Percentiles rank a stretch among this genome's conserved stretches.
These are phyloP conservation scores for Penicillium cinerascens DNA, from an alignment of 495 filamentous ascomycete genomes.

Conservation along the genomic window DNA sequence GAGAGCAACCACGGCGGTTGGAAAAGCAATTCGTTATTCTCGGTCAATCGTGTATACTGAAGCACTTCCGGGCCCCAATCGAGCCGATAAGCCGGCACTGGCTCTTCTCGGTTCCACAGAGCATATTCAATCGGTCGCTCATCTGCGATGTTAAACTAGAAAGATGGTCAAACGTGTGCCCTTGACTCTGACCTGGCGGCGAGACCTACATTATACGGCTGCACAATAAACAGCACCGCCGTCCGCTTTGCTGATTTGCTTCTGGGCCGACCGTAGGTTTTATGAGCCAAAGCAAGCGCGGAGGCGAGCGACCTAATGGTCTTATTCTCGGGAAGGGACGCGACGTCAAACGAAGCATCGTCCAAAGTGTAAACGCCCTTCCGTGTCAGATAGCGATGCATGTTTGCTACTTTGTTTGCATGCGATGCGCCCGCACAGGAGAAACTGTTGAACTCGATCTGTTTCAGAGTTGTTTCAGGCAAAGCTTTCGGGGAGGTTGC, in stretches of 20 bases:
- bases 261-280: constrained; percentile 54
- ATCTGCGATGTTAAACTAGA: constrained; percentile 72
- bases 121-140: constrained; percentile 53
- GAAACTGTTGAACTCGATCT: constrained; percentile 90
- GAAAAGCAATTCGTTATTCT: constrained; percentile 65
- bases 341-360: constrained; percentile 5
- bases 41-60: constrained; percentile 54
- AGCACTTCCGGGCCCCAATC: constrained; percentile 60
- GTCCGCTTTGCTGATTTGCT: constrained; percentile 17
- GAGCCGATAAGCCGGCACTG: constrained; percentile 46
- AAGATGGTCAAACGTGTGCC: neutral
- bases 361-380: constrained; percentile 19
- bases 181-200: neutral
- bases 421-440: constrained; percentile 74
- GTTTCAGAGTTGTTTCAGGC: constrained; percentile 54
- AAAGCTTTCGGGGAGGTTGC: neutral
- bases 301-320: constrained; percentile 59
- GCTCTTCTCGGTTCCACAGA: constrained; percentile 52
- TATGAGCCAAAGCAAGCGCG: constrained; percentile 63
- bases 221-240: constrained; percentile 72
- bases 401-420: constrained; percentile 57
- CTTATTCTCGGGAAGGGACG: constrained; percentile 57
- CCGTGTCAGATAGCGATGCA: constrained; percentile 51
- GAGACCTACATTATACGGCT: constrained; percentile 56
- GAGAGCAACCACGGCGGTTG: constrained; percentile 55